Evolutionary conservation across 106 monocot genomes (phyloP).

Genomic region (Dendrobium huoshanense): DNA sequence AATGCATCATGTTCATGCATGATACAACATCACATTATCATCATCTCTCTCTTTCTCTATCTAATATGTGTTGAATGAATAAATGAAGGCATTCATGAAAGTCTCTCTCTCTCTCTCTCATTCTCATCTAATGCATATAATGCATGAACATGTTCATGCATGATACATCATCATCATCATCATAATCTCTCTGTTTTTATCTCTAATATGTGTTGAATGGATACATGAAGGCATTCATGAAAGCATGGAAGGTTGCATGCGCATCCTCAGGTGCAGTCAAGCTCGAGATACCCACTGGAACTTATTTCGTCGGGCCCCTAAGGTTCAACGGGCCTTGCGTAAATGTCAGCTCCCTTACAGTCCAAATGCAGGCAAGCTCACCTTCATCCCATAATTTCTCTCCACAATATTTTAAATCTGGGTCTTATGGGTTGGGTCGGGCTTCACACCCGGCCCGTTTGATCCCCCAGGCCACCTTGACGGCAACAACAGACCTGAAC

Average conservation of each 20-base stretch:
- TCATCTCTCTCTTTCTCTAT: no score
- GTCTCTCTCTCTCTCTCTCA: no score
- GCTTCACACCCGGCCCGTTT: not conserved
- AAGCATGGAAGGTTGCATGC: conserved; percentile 29
- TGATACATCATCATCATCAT: no score
- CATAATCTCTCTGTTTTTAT: not conserved
- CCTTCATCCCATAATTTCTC: not conserved
- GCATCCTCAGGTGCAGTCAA: conserved; percentile 18
- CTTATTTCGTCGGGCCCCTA: conserved; percentile 23
- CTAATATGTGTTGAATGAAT: no score
- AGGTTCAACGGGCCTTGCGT: conserved; percentile 27
- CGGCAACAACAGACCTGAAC: conserved; percentile 42
- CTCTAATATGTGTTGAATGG: not conserved
- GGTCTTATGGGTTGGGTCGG: not conserved
- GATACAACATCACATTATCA: no score
- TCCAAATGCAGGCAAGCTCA: conserved; percentile 18
- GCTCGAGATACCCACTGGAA: conserved; percentile 15
- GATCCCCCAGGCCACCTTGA: conserved; percentile 31
- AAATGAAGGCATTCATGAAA: no score
- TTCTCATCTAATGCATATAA: no score
- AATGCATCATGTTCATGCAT: not conserved
- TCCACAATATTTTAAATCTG: not conserved
- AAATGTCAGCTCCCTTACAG: conserved; percentile 15
- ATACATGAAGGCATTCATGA: conserved; percentile 21
- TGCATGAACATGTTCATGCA: not conserved